phyloP scores from a whole-genome alignment of 148 eudicot genomes.

The Dysphania ambrosioides region DNA sequence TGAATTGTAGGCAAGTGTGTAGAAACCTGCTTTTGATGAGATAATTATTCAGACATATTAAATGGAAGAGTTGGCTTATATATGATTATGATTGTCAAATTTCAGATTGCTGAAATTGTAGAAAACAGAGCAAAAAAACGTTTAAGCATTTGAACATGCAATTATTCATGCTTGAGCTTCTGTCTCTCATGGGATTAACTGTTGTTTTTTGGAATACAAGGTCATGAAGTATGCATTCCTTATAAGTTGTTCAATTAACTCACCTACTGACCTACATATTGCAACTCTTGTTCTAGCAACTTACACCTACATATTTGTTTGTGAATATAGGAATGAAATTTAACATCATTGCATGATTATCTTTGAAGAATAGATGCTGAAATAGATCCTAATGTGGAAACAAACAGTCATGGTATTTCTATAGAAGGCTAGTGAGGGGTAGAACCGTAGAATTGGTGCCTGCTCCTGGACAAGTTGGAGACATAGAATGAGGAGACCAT shows the following conservation, averaged over 20 bases:
- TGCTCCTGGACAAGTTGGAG: neutral
- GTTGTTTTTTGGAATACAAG: neutral
- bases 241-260: neutral
- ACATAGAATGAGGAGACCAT: neutral
- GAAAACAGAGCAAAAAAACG: neutral
- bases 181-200: neutral
- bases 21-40: neutral
- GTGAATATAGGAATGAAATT: neutral
- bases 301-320: neutral
- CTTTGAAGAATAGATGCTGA: neutral
- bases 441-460: neutral
- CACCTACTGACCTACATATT: neutral
- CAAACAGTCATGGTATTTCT: neutral
- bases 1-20: neutral
- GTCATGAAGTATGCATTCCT: neutral
- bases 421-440: neutral
- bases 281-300: neutral
- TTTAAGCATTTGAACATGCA: neutral
- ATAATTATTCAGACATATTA: neutral
- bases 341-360: neutral
- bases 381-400: conserved; percentile 4
- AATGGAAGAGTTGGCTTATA: neutral
- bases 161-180: neutral
- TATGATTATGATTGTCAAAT: neutral
- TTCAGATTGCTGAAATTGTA: neutral